Percentiles rank a stretch among this genome's conserved stretches.
phyloP scores from a whole-genome alignment of 768 basidiomycete species.

The Amanita brunnescens region DNA sequence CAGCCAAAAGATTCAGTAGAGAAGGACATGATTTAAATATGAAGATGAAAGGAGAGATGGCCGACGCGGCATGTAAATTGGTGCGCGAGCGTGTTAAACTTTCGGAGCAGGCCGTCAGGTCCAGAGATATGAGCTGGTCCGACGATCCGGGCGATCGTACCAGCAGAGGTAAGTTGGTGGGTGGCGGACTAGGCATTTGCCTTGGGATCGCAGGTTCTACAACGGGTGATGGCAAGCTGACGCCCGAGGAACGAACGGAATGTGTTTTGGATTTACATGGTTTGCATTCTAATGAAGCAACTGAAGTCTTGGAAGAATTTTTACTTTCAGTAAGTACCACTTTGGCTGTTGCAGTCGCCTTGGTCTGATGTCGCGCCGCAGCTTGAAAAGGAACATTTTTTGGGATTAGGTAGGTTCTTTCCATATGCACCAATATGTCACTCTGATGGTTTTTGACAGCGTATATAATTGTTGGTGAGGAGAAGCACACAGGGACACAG shows the following conservation, averaged over 20 bases:
- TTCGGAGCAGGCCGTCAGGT: slow-evolving; percentile 67
- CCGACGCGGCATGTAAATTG: slow-evolving; percentile 73
- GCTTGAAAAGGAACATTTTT: slow-evolving; percentile 84
- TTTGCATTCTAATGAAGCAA: slow-evolving; percentile 87
- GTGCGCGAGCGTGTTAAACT: slow-evolving; percentile 74
- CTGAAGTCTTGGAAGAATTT: slow-evolving; percentile 85
- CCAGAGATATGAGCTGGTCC: slow-evolving; percentile 64
- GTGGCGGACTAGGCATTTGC: slow-evolving; percentile 76
- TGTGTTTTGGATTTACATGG: slow-evolving; percentile 85
- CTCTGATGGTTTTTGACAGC: slow-evolving; percentile 31
- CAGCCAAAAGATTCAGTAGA: slow-evolving; percentile 88
- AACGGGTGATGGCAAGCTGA: slow-evolving; percentile 45
- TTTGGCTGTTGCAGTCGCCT: slow-evolving; percentile 1
- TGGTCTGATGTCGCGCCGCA: slow-evolving; percentile 19
- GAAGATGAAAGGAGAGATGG: slow-evolving; percentile 84
- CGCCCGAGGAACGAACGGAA: slow-evolving; percentile 87
- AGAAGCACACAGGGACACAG: slow-evolving; percentile 93
- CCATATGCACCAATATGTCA: background rate
- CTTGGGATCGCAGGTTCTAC: slow-evolving; percentile 74
- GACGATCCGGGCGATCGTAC: slow-evolving; percentile 79
- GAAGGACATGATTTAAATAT: slow-evolving; percentile 92
- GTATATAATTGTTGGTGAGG: slow-evolving; percentile 88
- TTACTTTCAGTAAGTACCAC: slow-evolving; percentile 63
- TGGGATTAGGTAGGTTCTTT: slow-evolving; percentile 61
- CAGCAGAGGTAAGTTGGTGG: slow-evolving; percentile 64